Base-by-base conservation (phyloP, 768 basidiomycete genomes). In the Suillus clintonianus region DNA sequence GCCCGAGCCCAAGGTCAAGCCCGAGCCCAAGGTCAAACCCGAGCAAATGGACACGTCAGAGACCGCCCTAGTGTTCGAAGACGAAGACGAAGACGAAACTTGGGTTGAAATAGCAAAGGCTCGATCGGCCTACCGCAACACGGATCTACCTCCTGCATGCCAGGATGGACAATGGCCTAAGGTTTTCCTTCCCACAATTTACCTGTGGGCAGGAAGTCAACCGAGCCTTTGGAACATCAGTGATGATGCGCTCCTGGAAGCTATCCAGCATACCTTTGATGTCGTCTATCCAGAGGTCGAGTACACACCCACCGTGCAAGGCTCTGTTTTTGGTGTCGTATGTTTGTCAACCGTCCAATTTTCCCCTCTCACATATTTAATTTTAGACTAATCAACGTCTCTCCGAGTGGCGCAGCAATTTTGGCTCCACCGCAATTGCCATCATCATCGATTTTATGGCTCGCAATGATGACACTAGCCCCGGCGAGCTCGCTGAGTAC, bases 131-230 rank as follows among this genome's bases (percentile, higher is more conserved):
- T 36, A 36, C 36, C 36, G 10, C 4, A 36, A 36, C 36, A 36
- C 36, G 10, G 36, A 36, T 36, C 36, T 36, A 36, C 36, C 36
- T 36, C 36, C 36, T 36, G 36, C 36, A 5, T 36, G 36, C 7
- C 36, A 36, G 36, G 36, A 36, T 36, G 36, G 36, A 6, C 36
- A 36, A 5, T 36, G 36, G 36, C 36, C 36, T 36, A 36, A 36
- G 36, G 36, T 36, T 36, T 36, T 36, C 36, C 36, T 36, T 36
- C 36, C 57, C 4, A 63, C 62, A 5, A 10, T 55, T 8, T 54
- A 59, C 45, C 53, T 62, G 7, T 65, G 65, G 65, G 56, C 43
- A 8, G 58, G 62, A 19, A 36, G 34, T 27, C 65, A 65, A 50
- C 48, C 56, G 3, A 60, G 56, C 24, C n/a, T 65, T n/a, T 65